Evolutionary conservation across 2,329 filamentous ascomycete species (phyloP).

Genomic region (Cercospora berteroae): DNA sequence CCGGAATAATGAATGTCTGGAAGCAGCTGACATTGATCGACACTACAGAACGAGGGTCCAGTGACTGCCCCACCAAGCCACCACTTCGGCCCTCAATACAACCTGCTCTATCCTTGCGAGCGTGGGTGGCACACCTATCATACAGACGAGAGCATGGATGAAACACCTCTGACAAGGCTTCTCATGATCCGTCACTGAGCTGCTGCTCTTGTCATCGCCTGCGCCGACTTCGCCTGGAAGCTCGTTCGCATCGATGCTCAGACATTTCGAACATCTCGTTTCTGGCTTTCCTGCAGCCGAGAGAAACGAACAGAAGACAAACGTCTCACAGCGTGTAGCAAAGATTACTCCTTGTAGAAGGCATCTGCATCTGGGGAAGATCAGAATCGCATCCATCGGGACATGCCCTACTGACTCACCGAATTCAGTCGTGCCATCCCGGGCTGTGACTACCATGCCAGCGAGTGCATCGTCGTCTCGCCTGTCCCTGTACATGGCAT

Average conservation of each 20-base stretch:
- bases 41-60: background rate
- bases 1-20: background rate
- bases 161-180: background rate
- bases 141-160: background rate
- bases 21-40: constrained; percentile 2
- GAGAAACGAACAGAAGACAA: background rate
- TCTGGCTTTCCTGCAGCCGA: background rate
- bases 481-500: constrained; percentile 14
- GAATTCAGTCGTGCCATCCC: constrained; percentile 19
- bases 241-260: background rate
- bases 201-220: background rate
- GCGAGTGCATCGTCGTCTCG: background rate
- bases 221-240: background rate
- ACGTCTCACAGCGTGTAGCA: background rate
- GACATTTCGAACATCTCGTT: background rate
- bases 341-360: constrained; percentile 3
- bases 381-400: background rate
- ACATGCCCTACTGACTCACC: background rate
- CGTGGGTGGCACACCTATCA: background rate
- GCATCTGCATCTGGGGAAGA: constrained; percentile 13
- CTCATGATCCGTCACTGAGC: background rate
- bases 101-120: background rate
- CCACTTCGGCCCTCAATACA: background rate
- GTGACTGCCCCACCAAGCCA: constrained; percentile 1
- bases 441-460: background rate